Conservation (phyloP, 2,329 filamentous ascomycete species). For the Emericellopsis atlantica region DNA sequence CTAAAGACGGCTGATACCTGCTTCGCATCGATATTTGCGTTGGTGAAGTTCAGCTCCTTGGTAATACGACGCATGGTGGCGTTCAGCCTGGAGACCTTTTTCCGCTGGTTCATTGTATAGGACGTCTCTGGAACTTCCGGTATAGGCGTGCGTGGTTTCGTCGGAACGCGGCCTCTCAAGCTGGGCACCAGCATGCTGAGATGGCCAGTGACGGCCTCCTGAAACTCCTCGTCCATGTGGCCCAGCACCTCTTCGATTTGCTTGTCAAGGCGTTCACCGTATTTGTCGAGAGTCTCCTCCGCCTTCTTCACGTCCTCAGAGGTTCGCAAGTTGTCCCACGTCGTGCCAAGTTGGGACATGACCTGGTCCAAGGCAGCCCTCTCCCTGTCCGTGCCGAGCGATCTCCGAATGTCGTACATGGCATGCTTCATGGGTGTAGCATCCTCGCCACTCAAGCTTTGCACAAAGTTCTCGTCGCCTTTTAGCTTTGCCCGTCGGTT, state of each 20-base stretch:
- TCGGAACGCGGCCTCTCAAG: not conserved
- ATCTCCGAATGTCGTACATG: slow-evolving; percentile 22
- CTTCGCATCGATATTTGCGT: slow-evolving; percentile 13
- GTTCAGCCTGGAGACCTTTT: slow-evolving; percentile 24
- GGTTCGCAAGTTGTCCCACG: slow-evolving; percentile 16
- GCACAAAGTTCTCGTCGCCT: slow-evolving; percentile 24
- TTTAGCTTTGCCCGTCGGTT: slow-evolving; percentile 20
- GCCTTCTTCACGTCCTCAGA: slow-evolving; percentile 20
- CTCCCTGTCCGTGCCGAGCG: slow-evolving; percentile 20
- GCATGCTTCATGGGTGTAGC: slow-evolving; percentile 20
- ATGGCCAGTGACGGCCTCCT: slow-evolving; percentile 16
- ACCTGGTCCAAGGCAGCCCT: slow-evolving; percentile 20
- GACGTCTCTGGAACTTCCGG: slow-evolving; percentile 22
- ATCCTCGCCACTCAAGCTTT: slow-evolving; percentile 22
- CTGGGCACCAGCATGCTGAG: slow-evolving; percentile 12
- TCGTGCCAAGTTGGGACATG: slow-evolving; percentile 17
- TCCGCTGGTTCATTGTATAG: slow-evolving; percentile 23
- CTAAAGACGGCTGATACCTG: slow-evolving; percentile 31
- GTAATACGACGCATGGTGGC: slow-evolving; percentile 12
- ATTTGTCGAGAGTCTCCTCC: slow-evolving; percentile 18
- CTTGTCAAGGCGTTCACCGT: slow-evolving; percentile 19
- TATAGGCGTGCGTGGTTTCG: not conserved
- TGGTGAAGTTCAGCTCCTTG: slow-evolving; percentile 13
- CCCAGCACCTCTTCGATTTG: slow-evolving; percentile 18
- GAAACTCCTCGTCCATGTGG: slow-evolving; percentile 17